These are phyloP conservation scores for Chrysochromulina tobinii DNA, from an alignment of 78 protist species.

Conservation along the genomic window DNA sequence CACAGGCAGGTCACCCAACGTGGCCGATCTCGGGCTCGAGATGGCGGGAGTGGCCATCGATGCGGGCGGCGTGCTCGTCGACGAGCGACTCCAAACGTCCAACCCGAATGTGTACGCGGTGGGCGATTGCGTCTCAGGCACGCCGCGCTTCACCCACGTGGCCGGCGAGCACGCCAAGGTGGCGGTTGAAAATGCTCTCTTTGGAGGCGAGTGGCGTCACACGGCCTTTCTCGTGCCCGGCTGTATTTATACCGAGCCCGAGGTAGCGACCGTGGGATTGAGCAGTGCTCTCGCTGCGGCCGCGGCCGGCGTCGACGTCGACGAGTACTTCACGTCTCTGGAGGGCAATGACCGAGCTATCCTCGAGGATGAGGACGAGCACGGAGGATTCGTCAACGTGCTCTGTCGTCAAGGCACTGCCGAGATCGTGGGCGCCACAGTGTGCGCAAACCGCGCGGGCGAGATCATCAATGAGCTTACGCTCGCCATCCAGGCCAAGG, in stretches of 20 bases:
- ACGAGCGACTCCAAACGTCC: slow-evolving; percentile 51
- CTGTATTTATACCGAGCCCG: slow-evolving; percentile 70
- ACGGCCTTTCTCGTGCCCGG: slow-evolving; percentile 46
- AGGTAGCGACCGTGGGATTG: slow-evolving; percentile 29
- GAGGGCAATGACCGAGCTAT: slow-evolving; percentile 59
- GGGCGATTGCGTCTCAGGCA: slow-evolving; percentile 47
- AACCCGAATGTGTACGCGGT: slow-evolving; percentile 50
- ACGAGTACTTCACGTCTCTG: not conserved
- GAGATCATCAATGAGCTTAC: slow-evolving; percentile 66
- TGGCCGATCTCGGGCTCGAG: slow-evolving; percentile 49
- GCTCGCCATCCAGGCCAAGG: slow-evolving; percentile 31
- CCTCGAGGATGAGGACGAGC: slow-evolving; percentile 42
- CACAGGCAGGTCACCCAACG: slow-evolving; percentile 69
- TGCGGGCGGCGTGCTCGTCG: slow-evolving; percentile 37
- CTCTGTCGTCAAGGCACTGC: slow-evolving; percentile 7
- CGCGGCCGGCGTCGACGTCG: not conserved
- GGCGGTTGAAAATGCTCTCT: slow-evolving; percentile 69
- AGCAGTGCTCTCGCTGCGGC: not conserved
- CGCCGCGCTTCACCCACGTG: slow-evolving; percentile 61
- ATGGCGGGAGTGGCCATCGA: slow-evolving; percentile 54
- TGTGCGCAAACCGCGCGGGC: slow-evolving; percentile 67
- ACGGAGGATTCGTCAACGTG: slow-evolving; percentile 54
- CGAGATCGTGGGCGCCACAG: slow-evolving; percentile 61
- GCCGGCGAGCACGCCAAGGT: slow-evolving; percentile 59
- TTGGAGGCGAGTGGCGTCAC: slow-evolving; percentile 37